Evolutionary conservation across 371 early-diverging fungal genomes (phyloP).

Genomic region (Catenaria anguillulae): DNA sequence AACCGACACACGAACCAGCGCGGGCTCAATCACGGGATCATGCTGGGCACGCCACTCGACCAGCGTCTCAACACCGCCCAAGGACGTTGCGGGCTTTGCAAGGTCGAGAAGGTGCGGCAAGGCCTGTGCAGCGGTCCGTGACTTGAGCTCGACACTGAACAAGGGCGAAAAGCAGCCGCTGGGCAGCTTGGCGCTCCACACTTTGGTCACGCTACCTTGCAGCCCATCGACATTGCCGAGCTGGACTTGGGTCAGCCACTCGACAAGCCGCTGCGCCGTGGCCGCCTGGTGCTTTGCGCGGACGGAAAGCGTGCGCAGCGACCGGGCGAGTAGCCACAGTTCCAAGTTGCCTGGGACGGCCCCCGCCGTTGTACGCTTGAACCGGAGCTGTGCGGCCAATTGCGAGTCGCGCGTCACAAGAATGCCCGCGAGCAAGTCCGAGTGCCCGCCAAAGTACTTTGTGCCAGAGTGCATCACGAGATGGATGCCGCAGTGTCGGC

Average conservation of each 20-base stretch:
- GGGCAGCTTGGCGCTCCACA: background rate
- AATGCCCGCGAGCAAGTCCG: slow-evolving; percentile 32
- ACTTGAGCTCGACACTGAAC: background rate
- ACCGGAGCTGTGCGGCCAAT: slow-evolving; percentile 14
- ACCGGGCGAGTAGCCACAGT: slow-evolving; percentile 29
- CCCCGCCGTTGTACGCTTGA: slow-evolving; percentile 22
- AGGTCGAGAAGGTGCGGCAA: slow-evolving; percentile 22
- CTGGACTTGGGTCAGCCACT: slow-evolving; percentile 17
- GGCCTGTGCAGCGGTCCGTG: slow-evolving; percentile 7
- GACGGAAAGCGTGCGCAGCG: slow-evolving; percentile 22
- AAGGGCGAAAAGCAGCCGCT: background rate
- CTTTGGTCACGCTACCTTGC: background rate
- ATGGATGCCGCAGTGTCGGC: slow-evolving; percentile 25
- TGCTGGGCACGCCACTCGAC: slow-evolving; percentile 37
- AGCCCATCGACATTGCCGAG: slow-evolving; percentile 4
- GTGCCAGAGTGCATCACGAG: slow-evolving; percentile 33
- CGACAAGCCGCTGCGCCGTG: slow-evolving; percentile 19
- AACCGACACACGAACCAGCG: slow-evolving; percentile 38
- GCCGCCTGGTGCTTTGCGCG: slow-evolving; percentile 26
- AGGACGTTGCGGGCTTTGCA: slow-evolving; percentile 33
- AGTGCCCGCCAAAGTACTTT: slow-evolving; percentile 34
- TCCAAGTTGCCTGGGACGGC: slow-evolving; percentile 33
- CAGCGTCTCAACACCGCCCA: slow-evolving; percentile 49
- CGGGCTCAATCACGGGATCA: slow-evolving; percentile 27
- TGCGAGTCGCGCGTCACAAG: slow-evolving; percentile 19